These are phyloP conservation scores for Termitomyces heimii DNA, from an alignment of 768 basidiomycete species.

Conservation along the genomic window DNA sequence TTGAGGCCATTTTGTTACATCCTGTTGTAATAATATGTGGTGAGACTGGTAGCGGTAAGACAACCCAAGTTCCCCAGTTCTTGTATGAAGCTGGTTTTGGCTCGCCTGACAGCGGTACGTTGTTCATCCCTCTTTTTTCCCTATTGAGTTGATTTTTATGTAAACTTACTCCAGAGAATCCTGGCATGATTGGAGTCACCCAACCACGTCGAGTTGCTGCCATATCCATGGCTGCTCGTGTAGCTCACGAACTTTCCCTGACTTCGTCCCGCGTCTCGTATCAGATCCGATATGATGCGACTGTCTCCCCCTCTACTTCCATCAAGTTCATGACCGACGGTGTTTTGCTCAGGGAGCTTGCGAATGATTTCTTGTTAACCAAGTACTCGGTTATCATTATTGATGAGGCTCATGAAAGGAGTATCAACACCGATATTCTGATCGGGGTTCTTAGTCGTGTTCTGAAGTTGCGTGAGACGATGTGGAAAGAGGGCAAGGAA, in stretches of 20 bases:
- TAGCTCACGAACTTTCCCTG: constrained; percentile 88
- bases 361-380: constrained; percentile 87
- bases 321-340: constrained; percentile 99
- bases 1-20: constrained; percentile 86
- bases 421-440: constrained; percentile 96
- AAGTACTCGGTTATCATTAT: constrained; percentile 95
- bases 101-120: constrained; percentile 67
- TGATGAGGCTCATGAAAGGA: constrained; percentile 97
- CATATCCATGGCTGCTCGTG: constrained; percentile 91
- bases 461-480: constrained; percentile 78
- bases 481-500: constrained; percentile 79
- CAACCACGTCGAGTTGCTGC: constrained; percentile 97
- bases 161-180: constrained; percentile 59
- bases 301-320: constrained; percentile 80
- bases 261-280: constrained; percentile 83
- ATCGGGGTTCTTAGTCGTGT: constrained; percentile 97
- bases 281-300: constrained; percentile 96
- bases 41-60: constrained; percentile 98
- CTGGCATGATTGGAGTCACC: constrained; percentile 96
- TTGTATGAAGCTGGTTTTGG: constrained; percentile 98
- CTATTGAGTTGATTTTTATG: neutral
- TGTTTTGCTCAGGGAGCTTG: constrained; percentile 88
- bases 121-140: neutral
- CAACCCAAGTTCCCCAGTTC: constrained; percentile 97
- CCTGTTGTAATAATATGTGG: constrained; percentile 81